A percentile compares a stretch with the other conserved stretches of the same genome.
These are phyloP conservation scores for Aegilops speltoides DNA, from an alignment of 176 grass and related monocot species.

Conservation along the genomic window DNA sequence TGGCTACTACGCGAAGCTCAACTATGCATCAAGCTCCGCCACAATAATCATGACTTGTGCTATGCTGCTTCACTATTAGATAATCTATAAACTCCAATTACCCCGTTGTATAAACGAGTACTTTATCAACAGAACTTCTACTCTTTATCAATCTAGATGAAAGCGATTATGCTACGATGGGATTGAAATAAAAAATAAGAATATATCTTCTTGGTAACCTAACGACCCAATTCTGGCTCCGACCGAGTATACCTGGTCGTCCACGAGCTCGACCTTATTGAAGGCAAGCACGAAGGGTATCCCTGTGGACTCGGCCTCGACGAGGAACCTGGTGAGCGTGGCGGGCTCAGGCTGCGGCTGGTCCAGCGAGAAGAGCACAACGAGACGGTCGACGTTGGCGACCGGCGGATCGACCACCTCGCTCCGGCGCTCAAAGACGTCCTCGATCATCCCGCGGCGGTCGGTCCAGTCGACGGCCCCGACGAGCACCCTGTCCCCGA, in stretches of 20 bases:
- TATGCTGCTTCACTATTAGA: neutral
- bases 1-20: neutral
- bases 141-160: neutral
- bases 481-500: conserved; percentile 83
- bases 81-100: neutral
- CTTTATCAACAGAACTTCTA: neutral
- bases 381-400: conserved; percentile 75
- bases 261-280: conserved; percentile 86
- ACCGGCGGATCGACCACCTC: conserved; percentile 77
- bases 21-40: neutral
- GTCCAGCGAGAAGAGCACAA: conserved; percentile 84
- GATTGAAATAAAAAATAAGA: neutral
- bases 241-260: conserved; percentile 50
- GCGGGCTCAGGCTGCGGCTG: conserved; percentile 73
- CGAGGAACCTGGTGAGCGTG: conserved; percentile 87
- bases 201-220: neutral
- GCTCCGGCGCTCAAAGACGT: conserved; percentile 65
- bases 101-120: no score
- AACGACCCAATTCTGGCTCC: neutral
- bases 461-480: conserved; percentile 68
- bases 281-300: conserved; percentile 68
- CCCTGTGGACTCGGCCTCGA: conserved; percentile 78
- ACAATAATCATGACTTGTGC: neutral
- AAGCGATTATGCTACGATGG: neutral
- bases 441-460: conserved; percentile 83